phyloP scores from a whole-genome alignment of 495 filamentous ascomycete species.

The Aspergillus homomorphus region DNA sequence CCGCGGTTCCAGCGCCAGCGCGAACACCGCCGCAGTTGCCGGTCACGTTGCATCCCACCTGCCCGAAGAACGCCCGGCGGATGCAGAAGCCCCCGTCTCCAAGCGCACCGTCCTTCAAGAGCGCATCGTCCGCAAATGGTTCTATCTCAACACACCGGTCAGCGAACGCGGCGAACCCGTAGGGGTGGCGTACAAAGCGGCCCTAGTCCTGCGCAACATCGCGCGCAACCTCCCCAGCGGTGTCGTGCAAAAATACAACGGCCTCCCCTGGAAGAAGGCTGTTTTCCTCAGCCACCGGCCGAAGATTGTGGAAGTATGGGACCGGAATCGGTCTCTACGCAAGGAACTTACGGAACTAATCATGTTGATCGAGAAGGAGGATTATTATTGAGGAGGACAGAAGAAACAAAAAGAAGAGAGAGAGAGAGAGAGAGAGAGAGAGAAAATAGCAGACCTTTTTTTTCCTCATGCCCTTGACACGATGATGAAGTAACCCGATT shows the following conservation, averaged over 20 bases:
- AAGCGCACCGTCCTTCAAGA: conserved; percentile 42
- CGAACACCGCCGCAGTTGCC: conserved; percentile 42
- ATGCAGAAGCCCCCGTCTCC: conserved; percentile 42
- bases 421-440: background rate
- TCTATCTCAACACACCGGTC: conserved; percentile 62
- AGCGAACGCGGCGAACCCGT: conserved; percentile 79
- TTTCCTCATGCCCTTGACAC: background rate
- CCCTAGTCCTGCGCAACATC: conserved; percentile 85
- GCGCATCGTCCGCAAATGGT: conserved; percentile 42
- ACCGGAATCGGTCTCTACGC: conserved; percentile 43
- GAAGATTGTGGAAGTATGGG: conserved; percentile 44
- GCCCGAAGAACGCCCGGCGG: conserved; percentile 49
- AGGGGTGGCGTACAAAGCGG: conserved; percentile 80
- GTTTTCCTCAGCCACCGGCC: conserved; percentile 41
- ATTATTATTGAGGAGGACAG: conserved; percentile 38
- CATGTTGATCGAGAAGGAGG: conserved; percentile 44
- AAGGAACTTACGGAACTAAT: conserved; percentile 45
- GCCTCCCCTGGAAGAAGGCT: conserved; percentile 42
- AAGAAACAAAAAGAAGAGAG: conserved; percentile 5
- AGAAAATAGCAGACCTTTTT: background rate
- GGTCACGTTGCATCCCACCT: conserved; percentile 51
- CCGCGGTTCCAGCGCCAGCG: conserved; percentile 37
- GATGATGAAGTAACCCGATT: background rate
- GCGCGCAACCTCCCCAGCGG: conserved; percentile 64
- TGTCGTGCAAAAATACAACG: conserved; percentile 29